phyloP scores from a whole-genome alignment of 139 green algal species.

The Chlorella sp. region DNA sequence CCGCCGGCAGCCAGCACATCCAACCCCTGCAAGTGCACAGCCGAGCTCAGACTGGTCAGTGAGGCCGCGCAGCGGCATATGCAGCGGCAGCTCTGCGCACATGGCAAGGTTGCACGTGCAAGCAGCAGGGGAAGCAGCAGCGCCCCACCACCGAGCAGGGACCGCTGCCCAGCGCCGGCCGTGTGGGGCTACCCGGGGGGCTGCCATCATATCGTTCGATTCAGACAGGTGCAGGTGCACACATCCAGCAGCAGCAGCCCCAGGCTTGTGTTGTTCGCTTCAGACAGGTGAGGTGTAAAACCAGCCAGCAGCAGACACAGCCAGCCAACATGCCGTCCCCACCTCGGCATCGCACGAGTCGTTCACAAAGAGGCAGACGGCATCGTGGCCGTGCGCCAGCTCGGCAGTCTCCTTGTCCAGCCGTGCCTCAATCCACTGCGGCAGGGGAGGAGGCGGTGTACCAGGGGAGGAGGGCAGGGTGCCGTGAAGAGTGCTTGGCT shows the following conservation, averaged over 20 bases:
- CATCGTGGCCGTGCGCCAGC: conserved; percentile 56
- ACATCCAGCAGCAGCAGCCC: no score
- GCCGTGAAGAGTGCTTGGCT: background rate
- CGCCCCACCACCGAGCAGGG: no score
- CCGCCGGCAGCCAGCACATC: no score
- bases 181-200: no score
- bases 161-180: no score
- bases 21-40: background rate
- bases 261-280: no score
- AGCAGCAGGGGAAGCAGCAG: no score
- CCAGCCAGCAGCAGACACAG: background rate
- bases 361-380: conserved; percentile 78
- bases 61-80: background rate
- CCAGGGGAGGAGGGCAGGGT: background rate
- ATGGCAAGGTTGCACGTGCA: background rate
- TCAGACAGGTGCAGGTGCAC: no score
- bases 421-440: conserved; percentile 42
- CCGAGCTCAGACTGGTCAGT: background rate
- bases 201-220: no score
- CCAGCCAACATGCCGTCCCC: background rate
- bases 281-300: background rate
- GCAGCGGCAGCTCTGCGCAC: background rate
- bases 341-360: conserved; percentile 57
- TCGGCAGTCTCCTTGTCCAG: conserved; percentile 59
- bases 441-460: background rate